Evolutionary conservation across 352 stramenopile species (phyloP).

Genomic region (Phytopythium mirpurense): DNA sequence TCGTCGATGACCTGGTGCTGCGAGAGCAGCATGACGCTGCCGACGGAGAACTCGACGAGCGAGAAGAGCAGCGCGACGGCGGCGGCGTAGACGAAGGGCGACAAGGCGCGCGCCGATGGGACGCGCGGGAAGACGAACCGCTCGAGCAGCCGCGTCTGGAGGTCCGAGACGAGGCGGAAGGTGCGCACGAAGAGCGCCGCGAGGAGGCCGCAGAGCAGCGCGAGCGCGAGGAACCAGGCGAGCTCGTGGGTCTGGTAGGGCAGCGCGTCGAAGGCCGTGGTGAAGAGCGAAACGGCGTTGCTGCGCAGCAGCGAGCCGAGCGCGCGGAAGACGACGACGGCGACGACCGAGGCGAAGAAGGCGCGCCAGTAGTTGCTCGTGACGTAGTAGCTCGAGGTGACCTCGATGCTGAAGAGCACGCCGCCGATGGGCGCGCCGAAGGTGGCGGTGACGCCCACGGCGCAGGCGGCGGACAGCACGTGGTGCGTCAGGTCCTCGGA

Average conservation of each 20-base stretch:
- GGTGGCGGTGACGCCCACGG: constrained; percentile 72
- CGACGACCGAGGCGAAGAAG: constrained; percentile 86
- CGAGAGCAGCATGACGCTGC: constrained; percentile 76
- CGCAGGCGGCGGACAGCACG: constrained; percentile 58
- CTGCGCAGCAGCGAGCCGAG: constrained; percentile 59
- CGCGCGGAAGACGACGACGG: constrained; percentile 78
- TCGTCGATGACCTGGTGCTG: constrained; percentile 82
- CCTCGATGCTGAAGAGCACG: constrained; percentile 76
- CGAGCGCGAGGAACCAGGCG: constrained; percentile 71
- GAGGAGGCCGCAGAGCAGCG: constrained; percentile 77
- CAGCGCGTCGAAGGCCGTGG: constrained; percentile 64
- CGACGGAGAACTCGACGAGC: constrained; percentile 64
- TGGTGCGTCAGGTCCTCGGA: constrained; percentile 66
- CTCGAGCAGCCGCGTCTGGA: constrained; percentile 40
- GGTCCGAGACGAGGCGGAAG: constrained; percentile 41
- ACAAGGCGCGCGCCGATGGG: constrained; percentile 17
- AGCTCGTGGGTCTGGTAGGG: constrained; percentile 77
- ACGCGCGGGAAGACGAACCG: constrained; percentile 21
- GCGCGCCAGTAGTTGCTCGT: constrained; percentile 87
- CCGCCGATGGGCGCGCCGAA: constrained; percentile 75
- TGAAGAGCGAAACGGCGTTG: constrained; percentile 72
- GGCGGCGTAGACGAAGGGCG: constrained; percentile 65
- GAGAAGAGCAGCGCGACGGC: constrained; percentile 62
- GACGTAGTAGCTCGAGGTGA: constrained; percentile 87
- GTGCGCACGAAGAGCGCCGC: constrained; percentile 73